Percentiles rank a stretch among this genome's conserved stretches.
Conservation (phyloP, 1,284 basidiomycete species). For the Ganoderma leucocontextum region DNA sequence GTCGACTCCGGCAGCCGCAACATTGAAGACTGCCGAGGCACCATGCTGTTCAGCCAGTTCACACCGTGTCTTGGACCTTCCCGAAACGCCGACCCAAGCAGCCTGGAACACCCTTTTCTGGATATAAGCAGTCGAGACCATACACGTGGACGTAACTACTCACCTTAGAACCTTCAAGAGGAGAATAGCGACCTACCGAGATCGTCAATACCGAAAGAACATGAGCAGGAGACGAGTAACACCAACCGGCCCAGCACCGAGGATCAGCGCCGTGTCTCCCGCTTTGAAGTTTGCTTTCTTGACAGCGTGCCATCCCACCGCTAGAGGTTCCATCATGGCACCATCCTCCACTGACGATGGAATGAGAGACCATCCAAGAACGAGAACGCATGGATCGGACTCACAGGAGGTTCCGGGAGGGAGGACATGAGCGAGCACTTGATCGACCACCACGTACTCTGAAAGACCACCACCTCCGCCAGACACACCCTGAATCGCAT, state of each 20-base stretch:
- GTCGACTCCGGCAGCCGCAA: slow-evolving; percentile 22
- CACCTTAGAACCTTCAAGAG: slow-evolving; percentile 21
- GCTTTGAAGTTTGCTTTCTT: slow-evolving; percentile 38
- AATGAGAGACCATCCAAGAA: neutral
- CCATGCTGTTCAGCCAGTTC: slow-evolving; percentile 37
- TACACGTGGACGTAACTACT: neutral
- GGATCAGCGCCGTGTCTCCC: slow-evolving; percentile 41
- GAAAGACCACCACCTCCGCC: slow-evolving; percentile 40
- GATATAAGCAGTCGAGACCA: neutral
- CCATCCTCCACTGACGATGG: slow-evolving; percentile 37
- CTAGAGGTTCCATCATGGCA: slow-evolving; percentile 45
- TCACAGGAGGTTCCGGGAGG: slow-evolving; percentile 30
- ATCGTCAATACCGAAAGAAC: neutral
- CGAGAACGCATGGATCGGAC: neutral
- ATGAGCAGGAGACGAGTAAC: neutral
- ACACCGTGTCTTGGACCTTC: slow-evolving; percentile 40
- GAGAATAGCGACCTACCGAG: slow-evolving; percentile 23
- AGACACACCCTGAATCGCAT: slow-evolving; percentile 29
- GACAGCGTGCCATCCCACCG: slow-evolving; percentile 45
- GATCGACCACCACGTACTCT: slow-evolving; percentile 41
- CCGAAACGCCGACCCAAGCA: slow-evolving; percentile 42
- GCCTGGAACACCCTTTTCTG: slow-evolving; percentile 26
- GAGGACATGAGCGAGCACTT: slow-evolving; percentile 38
- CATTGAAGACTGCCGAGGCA: slow-evolving; percentile 40
- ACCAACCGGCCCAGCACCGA: slow-evolving; percentile 44